Evolutionary conservation across 345 rosid genomes (phyloP).

Genomic region (Eucalyptus sp.): DNA sequence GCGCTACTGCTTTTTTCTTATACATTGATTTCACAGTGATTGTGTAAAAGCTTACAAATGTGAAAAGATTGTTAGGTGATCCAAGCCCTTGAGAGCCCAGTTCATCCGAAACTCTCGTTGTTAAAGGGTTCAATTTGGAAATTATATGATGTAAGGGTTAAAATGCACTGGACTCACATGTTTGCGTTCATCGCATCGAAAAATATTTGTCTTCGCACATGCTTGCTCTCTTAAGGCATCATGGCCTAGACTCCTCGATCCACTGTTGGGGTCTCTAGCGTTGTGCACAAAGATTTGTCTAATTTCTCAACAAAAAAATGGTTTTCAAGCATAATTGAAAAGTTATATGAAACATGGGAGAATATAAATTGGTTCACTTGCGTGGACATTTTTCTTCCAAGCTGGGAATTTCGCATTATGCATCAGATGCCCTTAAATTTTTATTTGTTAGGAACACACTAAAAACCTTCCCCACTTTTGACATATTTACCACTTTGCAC

Average conservation of each 20-base stretch:
- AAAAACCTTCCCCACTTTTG: background rate
- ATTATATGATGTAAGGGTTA: accelerated
- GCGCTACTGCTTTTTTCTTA: background rate
- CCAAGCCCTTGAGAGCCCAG: background rate
- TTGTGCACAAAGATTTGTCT: background rate
- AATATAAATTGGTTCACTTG: background rate
- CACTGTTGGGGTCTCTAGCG: accelerated
- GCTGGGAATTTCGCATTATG: background rate
- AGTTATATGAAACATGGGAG: background rate
- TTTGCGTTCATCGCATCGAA: accelerated
- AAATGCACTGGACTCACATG: accelerated
- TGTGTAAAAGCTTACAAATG: background rate
- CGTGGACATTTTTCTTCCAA: background rate
- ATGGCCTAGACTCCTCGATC: background rate
- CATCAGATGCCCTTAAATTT: background rate
- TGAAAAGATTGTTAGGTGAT: background rate
- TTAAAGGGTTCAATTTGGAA: accelerated
- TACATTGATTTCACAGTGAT: background rate
- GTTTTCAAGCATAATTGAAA: background rate
- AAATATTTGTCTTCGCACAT: accelerated
- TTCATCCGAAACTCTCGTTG: background rate
- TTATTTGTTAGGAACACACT: too few relatives aligned
- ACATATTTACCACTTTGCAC: background rate
- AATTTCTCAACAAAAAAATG: accelerated
- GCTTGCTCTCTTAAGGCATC: too few relatives aligned